Evolutionary conservation across 1,284 basidiomycete genomes (phyloP), one percentile per base, ranked within the genome.

Genomic region (Grifola frondosa): DNA sequence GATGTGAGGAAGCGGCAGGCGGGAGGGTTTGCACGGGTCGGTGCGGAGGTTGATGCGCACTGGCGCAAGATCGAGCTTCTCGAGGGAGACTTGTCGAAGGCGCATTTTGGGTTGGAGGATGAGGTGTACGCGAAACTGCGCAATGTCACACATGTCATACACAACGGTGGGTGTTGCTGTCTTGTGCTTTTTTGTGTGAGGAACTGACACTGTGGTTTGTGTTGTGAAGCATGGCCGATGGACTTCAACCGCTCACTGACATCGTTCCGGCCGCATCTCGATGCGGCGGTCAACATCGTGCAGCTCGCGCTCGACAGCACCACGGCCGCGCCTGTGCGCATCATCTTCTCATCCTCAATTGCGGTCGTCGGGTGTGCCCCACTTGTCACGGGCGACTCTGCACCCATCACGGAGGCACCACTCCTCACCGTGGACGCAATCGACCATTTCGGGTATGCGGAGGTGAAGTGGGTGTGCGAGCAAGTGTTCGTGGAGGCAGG

Each of bases 231-330:
- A 1, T 70, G 65, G 63, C 53, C 59, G 1, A 51, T 69, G 4
- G 61, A 71, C 49, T 70, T 69, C 50, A 69, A 68, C n/a, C 46
- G 67, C 1, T 49, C 55, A 5, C 37, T 68, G 11, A 46, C 58
- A 2, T 68, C 67, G 3, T 66, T 67, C 31, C 66, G 67, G 34
- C 48, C 59, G 0, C 55, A 63, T 24, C 44, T 70, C 7, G 44
- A 30, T 12, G 60, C 58, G 16, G 57, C 58, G 5, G 57, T 59
- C 11, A 44, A 61, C 41, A 40, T 68, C 23, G 52, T 67, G 16
- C 61, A 71, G 20, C 56, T 69, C n/a, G 63, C 65, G 0, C 56
- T 64, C 0, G 42, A 39, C 7, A n/a, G n/a, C n/a, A n/a, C n/a
- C n/a, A n/a, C n/a, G n/a, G n/a, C n/a, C n/a, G n/a, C n/a, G n/a